phyloP scores from a whole-genome alignment of 2,329 filamentous ascomycete species.

The Hypoxylon sp. region DNA sequence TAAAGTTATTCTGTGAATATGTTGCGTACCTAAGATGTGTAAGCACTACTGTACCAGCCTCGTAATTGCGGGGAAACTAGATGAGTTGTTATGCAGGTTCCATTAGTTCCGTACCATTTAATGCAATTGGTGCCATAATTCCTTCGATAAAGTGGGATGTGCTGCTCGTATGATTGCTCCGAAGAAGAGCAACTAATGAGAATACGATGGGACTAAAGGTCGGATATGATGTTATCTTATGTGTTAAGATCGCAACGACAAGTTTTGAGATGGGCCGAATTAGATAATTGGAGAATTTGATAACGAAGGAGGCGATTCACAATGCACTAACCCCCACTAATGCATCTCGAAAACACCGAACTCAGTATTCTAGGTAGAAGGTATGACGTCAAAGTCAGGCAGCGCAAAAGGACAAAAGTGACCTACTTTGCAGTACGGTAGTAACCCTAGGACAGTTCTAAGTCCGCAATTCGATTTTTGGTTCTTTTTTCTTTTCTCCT shows the following conservation, averaged over 20 bases:
- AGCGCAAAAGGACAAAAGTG: slow-evolving; percentile 9
- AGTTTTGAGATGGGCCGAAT: slow-evolving; percentile 15
- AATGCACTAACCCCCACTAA: slow-evolving; percentile 5
- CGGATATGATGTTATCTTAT: slow-evolving; percentile 7
- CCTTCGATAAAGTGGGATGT: slow-evolving; percentile 26
- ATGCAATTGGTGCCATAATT: slow-evolving; percentile 37
- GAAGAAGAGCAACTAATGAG: slow-evolving; percentile 10
- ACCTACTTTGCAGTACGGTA: background rate
- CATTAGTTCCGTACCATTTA: slow-evolving; percentile 34
- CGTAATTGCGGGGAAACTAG: slow-evolving; percentile 42
- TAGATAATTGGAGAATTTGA: slow-evolving; percentile 1
- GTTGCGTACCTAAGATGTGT: background rate
- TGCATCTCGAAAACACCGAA: slow-evolving; percentile 3
- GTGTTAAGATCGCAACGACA: slow-evolving; percentile 4
- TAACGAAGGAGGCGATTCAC: slow-evolving; percentile 5
- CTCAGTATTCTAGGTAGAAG: slow-evolving; percentile 1
- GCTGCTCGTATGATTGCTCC: slow-evolving; percentile 40
- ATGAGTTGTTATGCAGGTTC: slow-evolving; percentile 37
- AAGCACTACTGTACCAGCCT: slow-evolving; percentile 34
- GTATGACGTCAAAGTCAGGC: slow-evolving; percentile 12
- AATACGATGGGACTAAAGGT: slow-evolving; percentile 10
- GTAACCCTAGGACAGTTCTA: background rate
- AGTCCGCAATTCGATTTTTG: slow-evolving; percentile 13
- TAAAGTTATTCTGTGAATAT: slow-evolving; percentile 15
- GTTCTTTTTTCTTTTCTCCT: slow-evolving; percentile 1